phyloP scores from a whole-genome alignment of 2,329 filamentous ascomycete genomes.

The Periconia digitata region DNA sequence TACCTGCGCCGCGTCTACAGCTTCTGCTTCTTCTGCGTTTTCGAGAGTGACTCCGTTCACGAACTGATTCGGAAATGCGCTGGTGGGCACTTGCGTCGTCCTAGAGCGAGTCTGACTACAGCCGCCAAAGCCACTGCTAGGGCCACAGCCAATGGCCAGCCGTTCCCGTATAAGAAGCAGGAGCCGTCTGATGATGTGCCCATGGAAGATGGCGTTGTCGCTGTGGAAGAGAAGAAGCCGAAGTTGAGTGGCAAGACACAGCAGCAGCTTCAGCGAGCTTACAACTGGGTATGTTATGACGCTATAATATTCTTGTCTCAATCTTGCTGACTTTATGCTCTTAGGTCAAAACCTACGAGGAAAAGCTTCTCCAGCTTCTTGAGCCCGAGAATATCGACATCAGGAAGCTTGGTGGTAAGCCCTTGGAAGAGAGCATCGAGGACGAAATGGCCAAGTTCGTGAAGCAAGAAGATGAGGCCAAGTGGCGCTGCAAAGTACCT shows the following conservation, averaged over 20 bases:
- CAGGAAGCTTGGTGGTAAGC: conserved; percentile 86
- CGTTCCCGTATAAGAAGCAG: conserved; percentile 82
- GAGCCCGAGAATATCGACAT: conserved; percentile 87
- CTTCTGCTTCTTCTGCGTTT: conserved; percentile 99
- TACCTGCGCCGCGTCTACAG: conserved; percentile 96
- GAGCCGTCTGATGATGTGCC: conserved; percentile 66
- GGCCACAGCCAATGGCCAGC: conserved; percentile 78
- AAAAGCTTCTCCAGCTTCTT: conserved; percentile 90
- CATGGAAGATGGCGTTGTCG: conserved; percentile 60
- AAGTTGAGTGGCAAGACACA: conserved; percentile 75
- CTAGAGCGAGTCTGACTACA: conserved; percentile 79
- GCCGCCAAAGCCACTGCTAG: conserved; percentile 81
- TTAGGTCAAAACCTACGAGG: conserved; percentile 95
- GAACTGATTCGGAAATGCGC: conserved; percentile 95
- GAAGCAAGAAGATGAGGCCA: conserved; percentile 96
- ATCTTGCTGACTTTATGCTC: too few relatives aligned
- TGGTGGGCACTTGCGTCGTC: conserved; percentile 92
- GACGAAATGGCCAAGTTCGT: conserved; percentile 86
- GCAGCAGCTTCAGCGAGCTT: conserved; percentile 89
- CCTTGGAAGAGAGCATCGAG: conserved; percentile 79
- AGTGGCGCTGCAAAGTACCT: conserved; percentile 94
- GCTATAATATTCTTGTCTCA: too few relatives aligned
- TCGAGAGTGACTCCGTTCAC: conserved; percentile 96
- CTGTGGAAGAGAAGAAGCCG: conserved; percentile 69
- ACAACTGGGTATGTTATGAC: conserved; percentile 99